These are phyloP conservation scores for Nannizzia gypsea DNA, from an alignment of 2,329 filamentous ascomycete species.

Conservation along the genomic window DNA sequence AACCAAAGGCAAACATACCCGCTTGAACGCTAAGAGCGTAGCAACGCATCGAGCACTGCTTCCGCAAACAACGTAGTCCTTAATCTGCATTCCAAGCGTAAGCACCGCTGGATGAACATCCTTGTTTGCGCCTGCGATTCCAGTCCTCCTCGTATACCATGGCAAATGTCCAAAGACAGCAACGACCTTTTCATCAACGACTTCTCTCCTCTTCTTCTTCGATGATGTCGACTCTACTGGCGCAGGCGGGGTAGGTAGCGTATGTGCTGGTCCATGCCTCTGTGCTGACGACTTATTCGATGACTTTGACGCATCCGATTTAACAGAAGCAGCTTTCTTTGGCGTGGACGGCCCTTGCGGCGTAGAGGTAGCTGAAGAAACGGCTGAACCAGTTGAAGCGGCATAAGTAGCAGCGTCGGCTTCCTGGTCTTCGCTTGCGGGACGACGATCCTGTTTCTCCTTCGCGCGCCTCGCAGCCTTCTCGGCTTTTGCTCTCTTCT, in stretches of 20 bases:
- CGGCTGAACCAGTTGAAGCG: slow-evolving; percentile 4
- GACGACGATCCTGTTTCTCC: slow-evolving; percentile 43
- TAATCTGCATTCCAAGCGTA: slow-evolving; percentile 79
- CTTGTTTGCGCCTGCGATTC: slow-evolving; percentile 49
- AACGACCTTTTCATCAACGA: slow-evolving; percentile 51
- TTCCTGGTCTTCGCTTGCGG: slow-evolving; percentile 21
- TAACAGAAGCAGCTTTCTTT: slow-evolving; percentile 17
- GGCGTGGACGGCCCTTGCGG: slow-evolving; percentile 17
- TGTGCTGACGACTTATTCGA: slow-evolving; percentile 15
- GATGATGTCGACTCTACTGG: slow-evolving; percentile 25
- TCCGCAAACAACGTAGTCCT: slow-evolving; percentile 75
- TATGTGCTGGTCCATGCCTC: slow-evolving; percentile 29
- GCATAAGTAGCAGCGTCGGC: slow-evolving; percentile 10
- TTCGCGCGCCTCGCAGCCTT: slow-evolving; percentile 76
- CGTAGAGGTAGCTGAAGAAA: slow-evolving; percentile 4
- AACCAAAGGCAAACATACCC: slow-evolving; percentile 40
- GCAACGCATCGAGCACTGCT: slow-evolving; percentile 79
- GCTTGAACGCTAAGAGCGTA: slow-evolving; percentile 79
- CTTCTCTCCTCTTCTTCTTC: slow-evolving; percentile 40
- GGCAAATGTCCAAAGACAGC: slow-evolving; percentile 75
- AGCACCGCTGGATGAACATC: slow-evolving; percentile 79
- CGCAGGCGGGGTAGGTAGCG: slow-evolving; percentile 17
- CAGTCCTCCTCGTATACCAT: slow-evolving; percentile 58
- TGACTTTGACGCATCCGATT: slow-evolving; percentile 21
- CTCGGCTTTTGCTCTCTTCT: slow-evolving; percentile 81